Percentiles rank a stretch among this genome's conserved stretches.
Conservation (phyloP, 2,329 filamentous ascomycete genomes). For the Colletotrichum musicola region DNA sequence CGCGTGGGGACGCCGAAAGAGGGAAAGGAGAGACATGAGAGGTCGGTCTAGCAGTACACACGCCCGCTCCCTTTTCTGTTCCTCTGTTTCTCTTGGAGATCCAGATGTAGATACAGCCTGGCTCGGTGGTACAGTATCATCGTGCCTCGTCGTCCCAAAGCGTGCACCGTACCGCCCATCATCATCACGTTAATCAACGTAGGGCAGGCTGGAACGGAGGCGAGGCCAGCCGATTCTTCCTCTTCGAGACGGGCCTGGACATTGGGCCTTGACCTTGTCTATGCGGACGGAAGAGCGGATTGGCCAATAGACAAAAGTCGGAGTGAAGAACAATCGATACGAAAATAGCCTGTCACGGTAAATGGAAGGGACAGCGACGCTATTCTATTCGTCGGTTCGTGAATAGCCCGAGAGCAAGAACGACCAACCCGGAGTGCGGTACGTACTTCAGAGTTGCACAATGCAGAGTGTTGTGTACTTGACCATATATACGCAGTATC, state of each 20-base stretch:
- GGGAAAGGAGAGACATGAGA: neutral
- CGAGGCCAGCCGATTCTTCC: neutral
- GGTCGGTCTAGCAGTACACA: no score
- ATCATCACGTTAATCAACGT: conserved; percentile 23
- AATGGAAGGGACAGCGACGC: neutral
- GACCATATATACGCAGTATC: no score
- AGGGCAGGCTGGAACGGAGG: conserved; percentile 5
- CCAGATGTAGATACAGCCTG: no score
- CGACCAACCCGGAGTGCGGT: neutral
- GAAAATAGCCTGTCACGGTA: conserved; percentile 35
- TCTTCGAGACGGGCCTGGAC: neutral
- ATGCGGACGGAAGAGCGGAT: conserved; percentile 1
- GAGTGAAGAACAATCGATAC: neutral
- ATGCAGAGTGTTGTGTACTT: no score
- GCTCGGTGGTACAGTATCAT: neutral
- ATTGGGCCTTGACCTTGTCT: neutral
- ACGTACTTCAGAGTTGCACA: no score
- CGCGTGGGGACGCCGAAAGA: neutral
- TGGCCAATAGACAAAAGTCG: neutral
- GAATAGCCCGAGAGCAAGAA: neutral
- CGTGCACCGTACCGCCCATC: conserved; percentile 1
- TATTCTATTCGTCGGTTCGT: neutral
- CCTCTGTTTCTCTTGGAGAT: no score
- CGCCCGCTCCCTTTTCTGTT: no score
- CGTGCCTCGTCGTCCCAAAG: conserved; percentile 1